Evolutionary conservation across 352 stramenopile species (phyloP), one percentile per base, ranked within the genome.

Genomic region (Globisporangium lucens): DNA sequence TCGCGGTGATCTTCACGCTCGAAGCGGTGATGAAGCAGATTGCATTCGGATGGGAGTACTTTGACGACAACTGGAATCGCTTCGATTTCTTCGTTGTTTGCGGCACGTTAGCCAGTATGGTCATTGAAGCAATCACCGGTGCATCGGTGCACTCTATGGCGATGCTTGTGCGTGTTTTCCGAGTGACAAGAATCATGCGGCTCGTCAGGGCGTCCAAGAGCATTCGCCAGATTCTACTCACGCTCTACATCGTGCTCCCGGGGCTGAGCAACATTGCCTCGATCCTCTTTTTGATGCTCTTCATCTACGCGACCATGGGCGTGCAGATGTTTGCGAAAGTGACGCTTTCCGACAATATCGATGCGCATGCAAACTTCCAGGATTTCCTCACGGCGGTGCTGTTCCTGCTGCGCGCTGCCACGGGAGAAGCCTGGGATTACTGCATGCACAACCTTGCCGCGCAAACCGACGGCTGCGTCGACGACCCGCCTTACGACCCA

Each of bases 301-400:
- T 98, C 76, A 98, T 98, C 63, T 98, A 96, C 70, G 79, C 94
- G 51, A 93, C 95, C 0, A 90, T 97, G 82, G 92, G 92, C 1
- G 87, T 98, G 20, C 89, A 98, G 75, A 79, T 98, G 33, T 98
- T 98, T 69, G 90, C 89, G 22, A 97, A 92, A 30, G 80, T 98
- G 3, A 79, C 79, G 29, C 69, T 95, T 51, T 69, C 53, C 0
- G 71, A 80, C 33, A 90, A 90, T 55, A 82, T 98, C 51, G 86
- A 97, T 67, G 69, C 72, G 12, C 89, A 97, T 59, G 83, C 89
- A 29, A 98, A 98, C 74, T 98, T 98, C 57, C 89, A 97, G 70
- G 83, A 84, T 41, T 95, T 98, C 57, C 89, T 87, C 51, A 96
- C 80, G n/a, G 90, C 88, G 1, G 90, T 98, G 41, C 76, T 98